Evolutionary conservation across 306 rosid genomes (phyloP), one percentile per base, ranked within the genome.

Genomic region (Cicer yamashitae): DNA sequence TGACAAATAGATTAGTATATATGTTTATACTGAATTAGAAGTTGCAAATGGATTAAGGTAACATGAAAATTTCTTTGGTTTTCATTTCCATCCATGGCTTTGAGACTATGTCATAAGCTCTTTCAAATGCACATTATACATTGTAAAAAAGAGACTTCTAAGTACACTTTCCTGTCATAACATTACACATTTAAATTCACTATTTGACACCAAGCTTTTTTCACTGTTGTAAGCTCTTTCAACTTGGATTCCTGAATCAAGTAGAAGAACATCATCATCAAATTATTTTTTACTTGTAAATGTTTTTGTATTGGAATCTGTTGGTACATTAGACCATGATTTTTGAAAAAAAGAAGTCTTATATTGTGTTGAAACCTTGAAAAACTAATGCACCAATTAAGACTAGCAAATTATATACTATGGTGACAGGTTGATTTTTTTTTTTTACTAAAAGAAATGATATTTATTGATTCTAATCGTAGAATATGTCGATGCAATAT

Each of bases 1-100:
- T 80, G 82, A 78, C 67, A 84, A 81, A 87, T 87, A 79, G 67
- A 82, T 86, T 78, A 77, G 75, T 81, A 88, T 91, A 88, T 87
- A 88, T 87, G 86, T 80, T 77, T 75, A 88, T 82, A 88, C 89
- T 81, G 77, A 71, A 77, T 77, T 80, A 78, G 85, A 79, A 82
- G 84, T 82, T 77, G 85, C 78, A 80, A 83, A 73, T 76, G 58
- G 34, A 73, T 73, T 86, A 45, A 77, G 82, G 74, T 80, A 62
- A 43, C 17, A 78, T 8, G 58, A 58, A 44, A 65, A 25, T 65
- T 77, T 18, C 78, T 75, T 67, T 69, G 58, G 67, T 65, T 71
- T 22, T 22, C 25, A 1, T 22, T 22, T 7, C 47, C 53, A 14
- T 67, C 48, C 47, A 34, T 15, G 76, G 71, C 18, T 41, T 53